Evolutionary conservation across 345 rosid species (phyloP), one percentile per base, ranked within the genome.

Genomic region (Mallotus nudiflorus): DNA sequence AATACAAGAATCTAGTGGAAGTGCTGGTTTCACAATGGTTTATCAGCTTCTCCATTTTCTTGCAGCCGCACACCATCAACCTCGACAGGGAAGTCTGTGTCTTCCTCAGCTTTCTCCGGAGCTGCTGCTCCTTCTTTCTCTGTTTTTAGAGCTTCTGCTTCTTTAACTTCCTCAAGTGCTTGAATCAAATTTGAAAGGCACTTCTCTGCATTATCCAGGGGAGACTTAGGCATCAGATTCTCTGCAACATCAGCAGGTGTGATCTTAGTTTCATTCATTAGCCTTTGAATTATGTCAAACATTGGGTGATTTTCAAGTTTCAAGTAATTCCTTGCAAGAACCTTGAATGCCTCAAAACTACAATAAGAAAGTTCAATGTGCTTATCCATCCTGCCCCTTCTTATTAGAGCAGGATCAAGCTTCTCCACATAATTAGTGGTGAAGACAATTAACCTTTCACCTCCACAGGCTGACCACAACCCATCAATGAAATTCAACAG

Each of bases 351-450:
- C 76, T 71, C 73, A 55, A 82, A 84, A 53, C 79, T 78, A 76
- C 85, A 84, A 75, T 77, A 75, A 50, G 85, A 84, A 0, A 82
- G 80, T 67, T 82, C 82, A 50, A 80, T 80, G 68, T 82, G 88
- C 73, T 80, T 84, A 71, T 84, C 88, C 94, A 89, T 87, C 59
- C 90, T 77, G 5, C 91, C 94, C 48, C 91, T 84, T 70, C 91
- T 81, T 49, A 82, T 87, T 71, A 89, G 74, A 59, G 94, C 89
- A n/a, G 88, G 89, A 67, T 89, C 94, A 24, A 87, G 85, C 68
- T 85, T 87, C 72, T 87, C 85, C 66, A 72, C 78, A 37, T 85
- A 84, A 74, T 89, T 89, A 7, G 89, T 85, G 6, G 89, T 85
- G 70, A 87, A 89, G 14, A 89, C 86, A 39, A 87, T 78, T 50